Base-by-base conservation (phyloP, 2,329 filamentous ascomycete species). In the Emmonsia crescens region DNA sequence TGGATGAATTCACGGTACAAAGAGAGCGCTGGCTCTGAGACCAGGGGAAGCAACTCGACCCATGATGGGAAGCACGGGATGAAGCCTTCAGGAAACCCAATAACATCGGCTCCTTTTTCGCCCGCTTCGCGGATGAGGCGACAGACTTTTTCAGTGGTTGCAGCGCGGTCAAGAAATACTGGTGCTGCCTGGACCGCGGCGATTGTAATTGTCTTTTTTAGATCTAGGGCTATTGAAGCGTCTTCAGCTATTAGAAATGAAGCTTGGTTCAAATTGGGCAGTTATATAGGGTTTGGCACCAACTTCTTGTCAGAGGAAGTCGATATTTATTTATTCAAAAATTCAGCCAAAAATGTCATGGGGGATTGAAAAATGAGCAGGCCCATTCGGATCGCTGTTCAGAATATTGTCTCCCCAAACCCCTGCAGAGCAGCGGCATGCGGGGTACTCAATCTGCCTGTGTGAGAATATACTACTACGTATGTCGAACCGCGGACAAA, bases 91-190 rank as follows among this genome's bases (percentile, higher is more conserved):
- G 59, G 59, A 36, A 60, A 60, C n/a, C 49, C 49, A 51, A 60
- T 60, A 19, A 56, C 49, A 36, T 60, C 59, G 12, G 49, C 59
- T 9, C 59, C 59, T 29, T 60, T 27, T 10, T 54, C 48, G 10
- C 59, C 59, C 14, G 59, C 49, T 56, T 60, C 51, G 59, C 36
- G 59, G 48, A 60, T 60, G 51, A 60, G 59, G 29, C 36, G 38
- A 31, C 59, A 60, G 2, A 60, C 59, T 60, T 60, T 60, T 9
- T 42, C 59, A 19, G 59, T 60, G 3, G 59, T 60, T 27, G 49
- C 59, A 24, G 48, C 49, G 14, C 51, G 48, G 59, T 60, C 24
- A 12, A 60, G 44, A 48, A 60, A 55, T 33, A 56, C 59, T 8
- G 49, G 59, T 31, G 59, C 59, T n/a, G 33, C 59, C 38, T 60